phyloP scores from a whole-genome alignment of 2,329 filamentous ascomycete species.

The Alternaria longipes region DNA sequence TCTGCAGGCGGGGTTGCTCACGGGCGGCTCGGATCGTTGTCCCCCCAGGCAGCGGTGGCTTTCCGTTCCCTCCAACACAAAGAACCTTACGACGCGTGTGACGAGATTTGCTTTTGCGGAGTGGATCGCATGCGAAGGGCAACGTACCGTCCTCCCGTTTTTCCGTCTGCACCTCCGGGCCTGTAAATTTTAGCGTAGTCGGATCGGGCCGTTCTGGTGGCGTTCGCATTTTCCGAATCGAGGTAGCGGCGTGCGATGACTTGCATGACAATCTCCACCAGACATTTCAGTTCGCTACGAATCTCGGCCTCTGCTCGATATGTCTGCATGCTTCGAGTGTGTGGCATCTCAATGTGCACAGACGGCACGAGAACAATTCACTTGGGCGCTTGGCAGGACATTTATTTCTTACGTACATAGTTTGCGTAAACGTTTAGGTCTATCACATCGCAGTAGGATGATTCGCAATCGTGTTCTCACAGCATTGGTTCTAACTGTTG shows the following conservation, averaged over 20 bases:
- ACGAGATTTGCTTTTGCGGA: neutral
- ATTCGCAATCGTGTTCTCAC: too few relatives aligned
- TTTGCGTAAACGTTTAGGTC: too few relatives aligned
- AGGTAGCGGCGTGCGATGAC: neutral
- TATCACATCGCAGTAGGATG: too few relatives aligned
- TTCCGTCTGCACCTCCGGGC: too few relatives aligned
- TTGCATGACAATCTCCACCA: neutral
- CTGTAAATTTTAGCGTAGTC: neutral
- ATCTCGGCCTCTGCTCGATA: too few relatives aligned
- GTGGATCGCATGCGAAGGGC: neutral
- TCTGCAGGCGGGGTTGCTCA: neutral
- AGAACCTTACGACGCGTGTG: neutral
- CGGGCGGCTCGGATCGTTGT: neutral
- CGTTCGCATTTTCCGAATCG: neutral
- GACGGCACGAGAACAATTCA: fast-evolving
- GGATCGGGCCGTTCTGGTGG: neutral
- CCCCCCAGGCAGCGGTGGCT: neutral
- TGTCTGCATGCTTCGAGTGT: too few relatives aligned
- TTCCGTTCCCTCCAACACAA: neutral
- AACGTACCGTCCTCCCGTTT: neutral
- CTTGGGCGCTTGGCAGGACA: too few relatives aligned
- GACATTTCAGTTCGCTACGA: neutral
- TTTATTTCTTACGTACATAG: too few relatives aligned
- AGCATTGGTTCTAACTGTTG: too few relatives aligned
- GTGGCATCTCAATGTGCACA: too few relatives aligned